Base-by-base conservation (phyloP, 1,139 yeast species). In the Yamadazyma triangularis region DNA sequence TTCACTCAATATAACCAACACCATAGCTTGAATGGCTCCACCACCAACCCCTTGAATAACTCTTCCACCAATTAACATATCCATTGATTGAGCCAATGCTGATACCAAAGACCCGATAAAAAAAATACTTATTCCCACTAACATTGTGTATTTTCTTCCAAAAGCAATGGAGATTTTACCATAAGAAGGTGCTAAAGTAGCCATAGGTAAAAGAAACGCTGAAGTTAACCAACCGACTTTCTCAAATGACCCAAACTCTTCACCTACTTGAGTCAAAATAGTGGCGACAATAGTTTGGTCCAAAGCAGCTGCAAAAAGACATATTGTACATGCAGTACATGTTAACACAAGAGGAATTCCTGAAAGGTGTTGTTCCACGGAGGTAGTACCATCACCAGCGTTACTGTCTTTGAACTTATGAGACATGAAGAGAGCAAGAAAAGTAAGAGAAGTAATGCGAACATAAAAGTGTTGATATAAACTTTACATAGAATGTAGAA, bases 1-100 rank as follows among this genome's bases (percentile, higher is more conserved):
- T 41, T 81, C 87, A 4, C 82, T 69, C 14, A 76, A 58, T 29
- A 81, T 73, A 23, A 80, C 73, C 35, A 71, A 64, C 8, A 72
- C 75, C 61, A 80, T 59, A 2, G 79, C 65, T 41, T 75, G 77
- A 25, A 80, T 68, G 8, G 85, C 85, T 23, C 86, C 83, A 7
- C 82, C 89, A 11, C 91, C 93, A 28, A 77, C 47, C 33, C 93
- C 93, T 31, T 80, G 79, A 22, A 83, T 58, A 5, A 78, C 79
- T 44, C 91, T 64, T 1, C 87, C 89, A 1, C 77, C 86, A 38
- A 83, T 78, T 32, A 82, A 56, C 66, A 73, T 70, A 41, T 67
- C 60, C 78, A 80, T 78, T 24, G 65, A 64, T 13, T 51, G 60
- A 0, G 88, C 62, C 4, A 79, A 50, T 0, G 79, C 89, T 22